phyloP scores from a whole-genome alignment of 148 eudicot genomes.

The Rhododendron vialii region DNA sequence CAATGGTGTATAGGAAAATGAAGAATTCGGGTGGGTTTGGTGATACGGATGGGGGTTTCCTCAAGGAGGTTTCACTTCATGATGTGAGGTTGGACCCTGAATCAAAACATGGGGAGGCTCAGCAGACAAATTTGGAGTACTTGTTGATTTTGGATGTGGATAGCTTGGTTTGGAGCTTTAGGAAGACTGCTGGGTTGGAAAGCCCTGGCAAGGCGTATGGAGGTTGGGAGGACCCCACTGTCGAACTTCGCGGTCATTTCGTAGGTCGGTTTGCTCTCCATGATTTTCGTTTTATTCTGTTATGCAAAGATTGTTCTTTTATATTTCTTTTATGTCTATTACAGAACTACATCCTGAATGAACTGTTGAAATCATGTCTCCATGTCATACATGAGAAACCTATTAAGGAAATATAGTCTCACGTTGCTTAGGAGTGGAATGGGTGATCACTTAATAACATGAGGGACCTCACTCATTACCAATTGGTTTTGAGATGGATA shows the following conservation, averaged over 20 bases:
- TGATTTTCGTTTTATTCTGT: not conserved
- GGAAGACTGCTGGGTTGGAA: conserved; percentile 70
- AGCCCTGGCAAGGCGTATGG: conserved; percentile 64
- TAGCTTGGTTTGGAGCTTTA: conserved; percentile 75
- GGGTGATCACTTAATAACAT: no score
- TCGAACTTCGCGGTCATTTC: conserved; percentile 90
- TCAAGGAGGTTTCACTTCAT: conserved; percentile 52
- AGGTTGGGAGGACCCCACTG: conserved; percentile 73
- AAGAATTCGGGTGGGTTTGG: conserved; percentile 31
- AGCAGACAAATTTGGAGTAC: conserved; percentile 77
- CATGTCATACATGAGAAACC: not conserved
- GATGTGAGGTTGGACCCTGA: conserved; percentile 64
- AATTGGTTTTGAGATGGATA: no score
- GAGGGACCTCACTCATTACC: no score
- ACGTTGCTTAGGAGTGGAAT: no score
- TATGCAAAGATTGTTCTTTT: not conserved
- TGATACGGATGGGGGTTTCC: conserved; percentile 33
- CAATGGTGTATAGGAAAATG: conserved; percentile 50
- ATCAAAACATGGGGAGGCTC: conserved; percentile 63
- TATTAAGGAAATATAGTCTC: no score
- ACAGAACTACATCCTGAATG: not conserved
- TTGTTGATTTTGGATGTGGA: conserved; percentile 73
- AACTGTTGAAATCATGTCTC: not conserved
- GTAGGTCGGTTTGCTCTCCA: conserved; percentile 55
- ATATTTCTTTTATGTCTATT: not conserved